Base-by-base conservation (phyloP, 2,329 filamentous ascomycete species). In the Celoporthe dispersa region DNA sequence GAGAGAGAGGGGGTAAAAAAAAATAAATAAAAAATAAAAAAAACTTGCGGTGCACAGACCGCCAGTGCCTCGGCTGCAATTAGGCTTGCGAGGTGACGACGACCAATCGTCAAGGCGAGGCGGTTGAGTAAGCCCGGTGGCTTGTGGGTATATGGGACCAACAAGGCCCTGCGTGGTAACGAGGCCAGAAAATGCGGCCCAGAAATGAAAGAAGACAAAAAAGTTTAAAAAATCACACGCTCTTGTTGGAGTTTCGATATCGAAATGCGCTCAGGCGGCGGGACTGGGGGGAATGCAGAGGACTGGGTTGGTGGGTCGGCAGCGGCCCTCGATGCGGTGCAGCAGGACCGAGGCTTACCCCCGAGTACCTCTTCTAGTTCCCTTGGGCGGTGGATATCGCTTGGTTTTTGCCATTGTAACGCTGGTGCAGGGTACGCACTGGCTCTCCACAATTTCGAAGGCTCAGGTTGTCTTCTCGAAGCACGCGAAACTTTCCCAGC, bases 381-480 rank as follows among this genome's bases (percentile, higher is more conserved):
- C 61, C 28, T 39, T 69, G 57, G 69, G 19, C 19, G 68, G 53
- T 61, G 64, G 64, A 51, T 37, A 37, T 57, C 25, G 28, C 53
- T 57, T 55, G 31, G 53, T 12, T 28, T 57, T 59, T 71, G 57
- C 48, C 19, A 66, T 57, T 65, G 28, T 66, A 55, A 70, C 25
- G 57, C 55, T 28, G 35, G 33, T 41, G 64, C 64, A 57, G 35
- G 64, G 51, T 48, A 57, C 6, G 44, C 44, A 31, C 53, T 41
- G 16, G 14, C 37, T 53, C 64, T 57, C 69, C 69, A 71, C 69
- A 53, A 14, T 68, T 68, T 66, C 22, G 69, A 69, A 71, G 67
- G 41, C 55, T 55, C 60, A 69, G 60, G 37, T 66, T 69, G 41
- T 66, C 68, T 71, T 71, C 69, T 71, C 66, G 69, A 71, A 71